Evolutionary conservation across 495 filamentous ascomycete species (phyloP), one percentile per base, ranked within the genome.

Genomic region (Trichocladium uniseriatum): DNA sequence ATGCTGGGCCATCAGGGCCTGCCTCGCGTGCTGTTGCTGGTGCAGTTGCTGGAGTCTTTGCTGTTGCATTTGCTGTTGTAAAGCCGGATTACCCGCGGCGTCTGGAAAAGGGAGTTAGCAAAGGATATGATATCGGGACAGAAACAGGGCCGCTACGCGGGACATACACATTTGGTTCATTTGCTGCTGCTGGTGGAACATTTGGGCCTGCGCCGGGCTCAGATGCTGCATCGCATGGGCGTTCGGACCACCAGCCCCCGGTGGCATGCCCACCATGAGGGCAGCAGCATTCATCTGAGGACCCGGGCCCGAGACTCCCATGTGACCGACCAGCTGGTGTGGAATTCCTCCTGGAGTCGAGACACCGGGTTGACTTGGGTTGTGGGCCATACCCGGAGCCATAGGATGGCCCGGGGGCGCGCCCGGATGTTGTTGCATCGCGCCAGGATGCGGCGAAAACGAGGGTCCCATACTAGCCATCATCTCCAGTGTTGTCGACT

Each of bases 201-300:
- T 66, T 51, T 83, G 81, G 47, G 71, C 71, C 55, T 84, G 79
- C 22, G 74, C 72, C 7, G 84, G 87, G 51, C 72, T 87, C 45
- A 95, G 68, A 58, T 94, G 88, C 40, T 82, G 82, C 53, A 94
- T 64, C 34, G 86, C 87, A 65, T 92, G 87, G 45, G 81, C 78
- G 67, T 82, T 88, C 6, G 82, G 86, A 29, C 74, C 77, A 29
- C 68, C 80, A 44, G 75, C 76, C 38, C 79, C 86, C 38, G 84
- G 84, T 56, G 86, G 84, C 80, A 94, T 90, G 7, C 79, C 83
- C 47, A 70, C 85, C 83, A 91, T 71, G 51, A 85, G 81, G 20
- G 82, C 83, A 22, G 81, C 77, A 52, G 90, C 85, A 58, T 77
- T 87, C 29, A 90, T 86, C 57, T 92, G 88, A 34, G 78, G 80